Base-by-base conservation (phyloP, 306 rosid species). In the Medicago ruthenica region DNA sequence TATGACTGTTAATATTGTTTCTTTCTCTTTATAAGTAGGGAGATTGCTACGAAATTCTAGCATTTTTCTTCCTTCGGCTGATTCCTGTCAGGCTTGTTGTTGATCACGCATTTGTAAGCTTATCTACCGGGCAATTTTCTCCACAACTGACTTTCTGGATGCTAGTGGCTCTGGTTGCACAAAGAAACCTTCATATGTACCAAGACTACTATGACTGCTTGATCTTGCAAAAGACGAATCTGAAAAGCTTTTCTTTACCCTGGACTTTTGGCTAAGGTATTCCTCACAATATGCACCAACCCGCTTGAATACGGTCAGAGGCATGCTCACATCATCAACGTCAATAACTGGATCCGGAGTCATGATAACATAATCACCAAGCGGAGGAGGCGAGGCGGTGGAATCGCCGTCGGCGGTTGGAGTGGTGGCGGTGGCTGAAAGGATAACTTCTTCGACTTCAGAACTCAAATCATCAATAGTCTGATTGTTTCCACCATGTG, bases 51-150 rank as follows among this genome's bases (percentile, higher is more conserved):
- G n/a, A n/a, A n/a, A n/a, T n/a, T n/a, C n/a, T n/a, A n/a, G n/a
- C n/a, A n/a, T n/a, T n/a, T n/a, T n/a, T n/a, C n/a, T n/a, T n/a
- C n/a, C n/a, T n/a, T n/a, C n/a, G n/a, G n/a, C n/a, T n/a, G n/a
- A n/a, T n/a, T n/a, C 98, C 98, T 92, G 93, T 97, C 97, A 90
- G 79, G 88, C 84, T 70, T 75, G 88, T 84, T 92, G 97, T 85
- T 86, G 91, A 67, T 86, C 85, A 6, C 55, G 81, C 87, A 95
- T 76, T 83, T 90, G 86, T 77, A 82, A 50, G 77, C 95, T 95
- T 84, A 84, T 85, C 76, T 75, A 81, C 85, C 81, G 20, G 75
- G 82, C 85, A 78, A 81, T 63, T 79, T 90, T 90, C 70, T 90
- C 97, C 76, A 72, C 82, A 71, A 76, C 80, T 70, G 74, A 82